Conservation (phyloP, 257 asterid species). For the Primulina eburnea region DNA sequence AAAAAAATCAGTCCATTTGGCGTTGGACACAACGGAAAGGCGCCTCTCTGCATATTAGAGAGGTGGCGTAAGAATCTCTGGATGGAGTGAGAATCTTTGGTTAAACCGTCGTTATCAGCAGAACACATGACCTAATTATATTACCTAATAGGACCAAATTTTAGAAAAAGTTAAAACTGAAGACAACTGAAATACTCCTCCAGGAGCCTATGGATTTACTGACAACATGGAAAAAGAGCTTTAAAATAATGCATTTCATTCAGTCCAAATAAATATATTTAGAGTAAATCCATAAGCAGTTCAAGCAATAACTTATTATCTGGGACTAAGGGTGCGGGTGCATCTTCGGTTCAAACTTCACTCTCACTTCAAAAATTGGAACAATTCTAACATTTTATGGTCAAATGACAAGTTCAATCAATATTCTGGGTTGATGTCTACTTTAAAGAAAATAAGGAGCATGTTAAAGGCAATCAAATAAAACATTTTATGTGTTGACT, state of each 20-base stretch:
- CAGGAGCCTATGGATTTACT: conserved; percentile 3
- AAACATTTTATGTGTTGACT: background rate
- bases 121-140: background rate
- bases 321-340: conserved; percentile 10
- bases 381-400: background rate
- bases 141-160: background rate
- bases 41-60: conserved; percentile 79
- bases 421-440: background rate
- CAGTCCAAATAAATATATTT: conserved; percentile 3
- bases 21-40: conserved; percentile 77
- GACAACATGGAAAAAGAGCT: conserved; percentile 8
- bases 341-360: conserved; percentile 4
- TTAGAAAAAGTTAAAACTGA: conserved; percentile 5
- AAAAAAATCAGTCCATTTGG: conserved; percentile 74
- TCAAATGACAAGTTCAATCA: background rate
- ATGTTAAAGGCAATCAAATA: background rate
- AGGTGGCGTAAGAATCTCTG: conserved; percentile 19
- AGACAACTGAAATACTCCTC: conserved; percentile 17
- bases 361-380: conserved; percentile 1
- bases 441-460: background rate
- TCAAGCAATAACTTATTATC: conserved; percentile 9
- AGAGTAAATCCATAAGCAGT: background rate
- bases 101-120: conserved; percentile 16
- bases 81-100: conserved; percentile 17
- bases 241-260: background rate